Evolutionary conservation across 768 basidiomycete species (phyloP).

Genomic region (Xerocomellus chrysenteron): DNA sequence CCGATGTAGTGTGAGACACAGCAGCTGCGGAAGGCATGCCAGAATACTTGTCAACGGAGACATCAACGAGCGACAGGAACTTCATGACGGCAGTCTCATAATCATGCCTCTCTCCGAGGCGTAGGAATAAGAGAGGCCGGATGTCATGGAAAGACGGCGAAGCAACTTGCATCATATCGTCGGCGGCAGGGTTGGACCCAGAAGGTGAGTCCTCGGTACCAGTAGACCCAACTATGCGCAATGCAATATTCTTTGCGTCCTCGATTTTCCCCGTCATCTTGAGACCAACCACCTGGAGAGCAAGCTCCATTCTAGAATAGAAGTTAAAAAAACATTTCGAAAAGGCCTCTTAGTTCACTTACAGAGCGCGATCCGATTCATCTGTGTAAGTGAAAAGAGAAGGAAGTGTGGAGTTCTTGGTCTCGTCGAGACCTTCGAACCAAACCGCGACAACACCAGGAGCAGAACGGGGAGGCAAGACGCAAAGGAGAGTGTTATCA

Average conservation of each 20-base stretch:
- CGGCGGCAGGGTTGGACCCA: constrained; percentile 30
- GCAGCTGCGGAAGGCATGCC: constrained; percentile 49
- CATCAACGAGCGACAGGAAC: constrained; percentile 77
- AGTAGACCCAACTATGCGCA: constrained; percentile 85
- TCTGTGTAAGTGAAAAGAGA: constrained; percentile 88
- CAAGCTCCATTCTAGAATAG: constrained; percentile 81
- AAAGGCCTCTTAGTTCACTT: constrained; percentile 34
- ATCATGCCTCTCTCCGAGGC: constrained; percentile 53
- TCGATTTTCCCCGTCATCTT: constrained; percentile 97
- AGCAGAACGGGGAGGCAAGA: constrained; percentile 77
- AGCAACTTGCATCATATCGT: constrained; percentile 56
- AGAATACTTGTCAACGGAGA: constrained; percentile 45
- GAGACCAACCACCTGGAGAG: constrained; percentile 90
- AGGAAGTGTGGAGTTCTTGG: constrained; percentile 51
- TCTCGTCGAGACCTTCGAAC: constrained; percentile 74
- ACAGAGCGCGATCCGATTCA: constrained; percentile 87
- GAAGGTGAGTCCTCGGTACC: constrained; percentile 48
- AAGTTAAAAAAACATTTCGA: constrained; percentile 14
- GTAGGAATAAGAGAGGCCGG: constrained; percentile 55
- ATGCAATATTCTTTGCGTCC: constrained; percentile 89
- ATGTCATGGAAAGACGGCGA: constrained; percentile 48
- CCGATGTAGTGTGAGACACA: constrained; percentile 67
- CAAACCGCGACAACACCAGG: constrained; percentile 89
- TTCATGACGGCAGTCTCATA: constrained; percentile 79
- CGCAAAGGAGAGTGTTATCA: constrained; percentile 88